Base-by-base conservation (phyloP, 192 early-diverging fungal species). In the Linderina pennispora region DNA sequence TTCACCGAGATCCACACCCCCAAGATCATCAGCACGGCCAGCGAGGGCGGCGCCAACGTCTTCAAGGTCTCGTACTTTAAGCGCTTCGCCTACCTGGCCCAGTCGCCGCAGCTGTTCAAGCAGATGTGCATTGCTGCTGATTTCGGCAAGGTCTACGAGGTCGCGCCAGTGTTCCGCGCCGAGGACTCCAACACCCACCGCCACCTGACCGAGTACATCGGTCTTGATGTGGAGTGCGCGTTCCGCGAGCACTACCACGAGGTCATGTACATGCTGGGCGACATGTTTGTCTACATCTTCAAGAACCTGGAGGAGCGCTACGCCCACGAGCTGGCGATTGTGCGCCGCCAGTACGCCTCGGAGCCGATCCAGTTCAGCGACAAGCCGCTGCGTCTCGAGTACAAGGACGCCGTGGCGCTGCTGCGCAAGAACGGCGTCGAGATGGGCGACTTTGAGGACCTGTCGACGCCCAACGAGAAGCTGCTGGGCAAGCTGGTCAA, bases 191-290 rank as follows among this genome's bases (percentile, higher is more conserved):
- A 89, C 53, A 94, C 94, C n/a, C 90, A 92, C 74, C 83, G 97
- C 18, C 97, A 99, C 61, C 89, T 99, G 90, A 99, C 97, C 44
- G 97, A 99, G 58, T 99, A 92, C 65, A 78, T 93, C 23, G 92
- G 92, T 23, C 88, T 99, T 48, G 97, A 99, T 91, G 55, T 99
- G 70, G 97, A 99, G 75, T 98, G 96, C 89, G 84, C 92, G 2
- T 93, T 98, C 68, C 84, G 97, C 43, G 97, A 99, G 76, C 94
- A 99, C 63, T 99, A 99, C 77, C 93, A 98, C 59, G 97, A 99
- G 77, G 92, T 91, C 22, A 69, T 99, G 45, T 84, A 99, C 51
- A 63, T 98, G 40, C 78, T 99, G 40, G 93, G 89, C 56, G 87
- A 89, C 22, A 69, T 97, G 47, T 94, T 99, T 74, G 82, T 92